These are phyloP conservation scores for Nemania sp. DNA, from an alignment of 2,329 filamentous ascomycete species.

Conservation along the genomic window DNA sequence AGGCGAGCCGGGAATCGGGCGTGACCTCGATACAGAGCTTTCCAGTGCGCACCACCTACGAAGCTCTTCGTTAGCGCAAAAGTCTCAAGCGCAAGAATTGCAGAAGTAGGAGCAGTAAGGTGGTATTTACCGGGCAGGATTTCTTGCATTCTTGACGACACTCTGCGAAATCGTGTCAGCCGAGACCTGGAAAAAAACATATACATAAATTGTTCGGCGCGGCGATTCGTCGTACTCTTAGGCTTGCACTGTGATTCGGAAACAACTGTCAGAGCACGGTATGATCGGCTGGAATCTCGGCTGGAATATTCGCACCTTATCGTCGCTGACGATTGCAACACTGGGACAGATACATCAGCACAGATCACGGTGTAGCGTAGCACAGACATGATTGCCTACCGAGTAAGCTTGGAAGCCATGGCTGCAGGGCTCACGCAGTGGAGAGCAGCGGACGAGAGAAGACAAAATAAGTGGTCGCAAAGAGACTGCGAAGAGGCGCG, in stretches of 20 bases:
- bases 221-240: constrained; percentile 59
- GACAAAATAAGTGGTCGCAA: constrained; percentile 6
- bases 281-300: not conserved
- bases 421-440: constrained; percentile 7
- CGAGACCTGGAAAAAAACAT: not conserved
- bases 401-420: constrained; percentile 94
- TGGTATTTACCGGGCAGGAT: constrained; percentile 62
- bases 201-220: not conserved
- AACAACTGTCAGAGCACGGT: constrained; percentile 1
- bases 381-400: constrained; percentile 59
- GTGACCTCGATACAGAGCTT: constrained; percentile 97
- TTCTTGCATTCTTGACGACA: constrained; percentile 99
- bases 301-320: constrained; percentile 70
- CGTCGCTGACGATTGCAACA: constrained; percentile 97
- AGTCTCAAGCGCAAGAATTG: not conserved
- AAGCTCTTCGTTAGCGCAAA: constrained; percentile 24
- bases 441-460: constrained; percentile 3
- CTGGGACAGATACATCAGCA: constrained; percentile 50
- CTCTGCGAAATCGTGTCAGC: constrained; percentile 62
- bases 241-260: constrained; percentile 71
- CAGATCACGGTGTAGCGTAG: not conserved
- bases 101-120: not conserved
- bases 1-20: constrained; percentile 88
- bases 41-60: constrained; percentile 89
- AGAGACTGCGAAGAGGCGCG: not conserved